These are phyloP conservation scores for Cryptococcus sp. DNA, from an alignment of 1,284 basidiomycete genomes.

Conservation along the genomic window DNA sequence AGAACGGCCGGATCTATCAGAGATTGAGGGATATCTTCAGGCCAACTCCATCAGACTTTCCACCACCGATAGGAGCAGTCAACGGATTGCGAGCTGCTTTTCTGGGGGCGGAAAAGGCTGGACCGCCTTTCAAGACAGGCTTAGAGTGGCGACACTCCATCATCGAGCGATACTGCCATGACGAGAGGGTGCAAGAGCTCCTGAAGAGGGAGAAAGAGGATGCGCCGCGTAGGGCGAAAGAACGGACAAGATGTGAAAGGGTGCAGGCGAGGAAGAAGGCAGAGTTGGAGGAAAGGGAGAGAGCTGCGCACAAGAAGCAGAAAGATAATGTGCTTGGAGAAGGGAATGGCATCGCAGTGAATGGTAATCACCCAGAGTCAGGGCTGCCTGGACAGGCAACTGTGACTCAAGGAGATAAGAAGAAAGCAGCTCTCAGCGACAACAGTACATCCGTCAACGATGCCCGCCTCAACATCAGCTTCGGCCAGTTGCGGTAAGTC, in stretches of 20 bases:
- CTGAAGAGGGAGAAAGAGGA: not conserved
- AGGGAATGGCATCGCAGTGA: not conserved
- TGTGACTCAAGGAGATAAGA: no score
- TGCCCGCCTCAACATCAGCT: no score
- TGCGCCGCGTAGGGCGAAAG: not conserved
- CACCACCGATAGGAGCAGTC: no score
- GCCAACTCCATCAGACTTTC: no score
- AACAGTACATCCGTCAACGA: no score
- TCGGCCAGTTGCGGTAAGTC: no score
- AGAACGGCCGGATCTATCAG: constrained; percentile 9
- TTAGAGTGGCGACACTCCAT: constrained; percentile 2
- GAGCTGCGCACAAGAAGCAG: not conserved
- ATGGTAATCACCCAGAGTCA: not conserved
- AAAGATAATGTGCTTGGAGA: no score
- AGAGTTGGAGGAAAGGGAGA: not conserved
- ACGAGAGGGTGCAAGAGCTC: constrained; percentile 5
- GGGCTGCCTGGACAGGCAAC: no score
- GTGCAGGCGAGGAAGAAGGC: not conserved
- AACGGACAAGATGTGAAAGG: not conserved
- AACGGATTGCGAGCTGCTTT: not conserved
- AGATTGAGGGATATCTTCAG: constrained; percentile 1
- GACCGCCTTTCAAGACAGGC: not conserved
- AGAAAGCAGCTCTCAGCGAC: no score
- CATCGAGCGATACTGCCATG: constrained; percentile 3
- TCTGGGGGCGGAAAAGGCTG: not conserved